Evolutionary conservation across 257 asterid genomes (phyloP), one percentile per base, ranked within the genome.

Genomic region (Striga asiatica): DNA sequence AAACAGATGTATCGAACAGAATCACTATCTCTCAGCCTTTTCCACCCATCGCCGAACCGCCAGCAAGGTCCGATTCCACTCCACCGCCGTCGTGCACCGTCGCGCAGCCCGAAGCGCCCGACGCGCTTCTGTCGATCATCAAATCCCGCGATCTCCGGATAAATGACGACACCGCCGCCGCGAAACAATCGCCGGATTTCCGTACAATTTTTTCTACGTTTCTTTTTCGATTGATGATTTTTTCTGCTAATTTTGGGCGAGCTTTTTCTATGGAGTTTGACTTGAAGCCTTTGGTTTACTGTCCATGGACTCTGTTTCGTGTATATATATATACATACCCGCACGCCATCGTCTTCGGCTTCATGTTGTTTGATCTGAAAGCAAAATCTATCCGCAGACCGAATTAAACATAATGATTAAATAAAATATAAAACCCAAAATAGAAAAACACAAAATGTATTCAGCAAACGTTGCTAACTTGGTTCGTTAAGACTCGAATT

Each of bases 21-120:
- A n/a, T n/a, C 21, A 46, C n/a, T 50, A 31, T 35, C 68, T 46
- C 57, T 59, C 70, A 71, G 43, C 72, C 74, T 45, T 45, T 25
- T 65, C 74, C 74, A 64, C n/a, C n/a, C n/a, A n/a, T n/a, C n/a
- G n/a, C n/a, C n/a, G n/a, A n/a, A n/a, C n/a, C n/a, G n/a, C n/a
- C n/a, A n/a, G n/a, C n/a, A n/a, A n/a, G n/a, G n/a, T 59, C 68
- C 57, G 55, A 68, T 54, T 53, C 76, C 21, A 74, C 56, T 66
- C 76, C 88, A 34, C 77, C 78, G 70, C 83, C 74, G 69, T 56
- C 83, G 72, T 55, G 64, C 77, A 60, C 80, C 80, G 76, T 74
- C 80, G 74, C 74, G 60, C 62, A 55, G 75, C 74, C 77, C 79
- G 85, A 65, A 76, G 77, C 41, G 69, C 28, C 68, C 39, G 58